A percentile compares a stretch with the other conserved stretches of the same genome.
phyloP scores from a whole-genome alignment of 2,329 filamentous ascomycete genomes.

The Epichloe bromicola region DNA sequence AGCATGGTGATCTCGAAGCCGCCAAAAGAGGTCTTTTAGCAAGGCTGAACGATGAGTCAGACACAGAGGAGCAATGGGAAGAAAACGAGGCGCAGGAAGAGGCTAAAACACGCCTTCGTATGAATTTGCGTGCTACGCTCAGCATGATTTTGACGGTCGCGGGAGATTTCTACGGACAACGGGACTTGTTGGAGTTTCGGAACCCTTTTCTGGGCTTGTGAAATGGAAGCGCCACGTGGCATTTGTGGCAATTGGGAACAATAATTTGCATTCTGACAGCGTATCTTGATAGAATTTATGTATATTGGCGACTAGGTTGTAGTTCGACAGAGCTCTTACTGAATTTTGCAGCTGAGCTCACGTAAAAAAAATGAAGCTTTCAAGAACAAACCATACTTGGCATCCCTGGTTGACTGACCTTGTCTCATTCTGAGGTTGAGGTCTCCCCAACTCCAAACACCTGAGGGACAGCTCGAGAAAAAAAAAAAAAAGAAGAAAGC shows the following conservation, averaged over 20 bases:
- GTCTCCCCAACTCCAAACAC: neutral
- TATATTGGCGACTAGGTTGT: too few species aligned
- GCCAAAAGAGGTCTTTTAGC: slow-evolving; percentile 37
- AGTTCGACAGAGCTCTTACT: too few species aligned
- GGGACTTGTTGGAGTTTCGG: slow-evolving; percentile 68
- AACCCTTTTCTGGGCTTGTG: slow-evolving; percentile 42
- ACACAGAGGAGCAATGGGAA: slow-evolving; percentile 16
- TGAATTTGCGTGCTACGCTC: slow-evolving; percentile 56
- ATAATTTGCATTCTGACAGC: too few species aligned
- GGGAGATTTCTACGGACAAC: slow-evolving; percentile 81
- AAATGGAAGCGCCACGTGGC: neutral
- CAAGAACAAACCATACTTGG: too few species aligned
- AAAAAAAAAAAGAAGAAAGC: neutral
- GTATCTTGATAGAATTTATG: too few species aligned
- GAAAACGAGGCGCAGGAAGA: slow-evolving; percentile 13
- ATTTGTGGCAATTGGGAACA: neutral
- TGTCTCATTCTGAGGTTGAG: neutral
- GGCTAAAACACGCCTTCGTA: slow-evolving; percentile 22
- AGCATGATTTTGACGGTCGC: slow-evolving; percentile 87
- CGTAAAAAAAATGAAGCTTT: too few species aligned
- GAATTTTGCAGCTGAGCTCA: too few species aligned
- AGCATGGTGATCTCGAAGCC: slow-evolving; percentile 27
- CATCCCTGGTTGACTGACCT: neutral
- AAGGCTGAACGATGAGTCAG: slow-evolving; percentile 21
- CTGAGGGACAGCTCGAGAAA: neutral